Conservation (phyloP, 345 rosid genomes). For the Rhodomyrtus tomentosa region DNA sequence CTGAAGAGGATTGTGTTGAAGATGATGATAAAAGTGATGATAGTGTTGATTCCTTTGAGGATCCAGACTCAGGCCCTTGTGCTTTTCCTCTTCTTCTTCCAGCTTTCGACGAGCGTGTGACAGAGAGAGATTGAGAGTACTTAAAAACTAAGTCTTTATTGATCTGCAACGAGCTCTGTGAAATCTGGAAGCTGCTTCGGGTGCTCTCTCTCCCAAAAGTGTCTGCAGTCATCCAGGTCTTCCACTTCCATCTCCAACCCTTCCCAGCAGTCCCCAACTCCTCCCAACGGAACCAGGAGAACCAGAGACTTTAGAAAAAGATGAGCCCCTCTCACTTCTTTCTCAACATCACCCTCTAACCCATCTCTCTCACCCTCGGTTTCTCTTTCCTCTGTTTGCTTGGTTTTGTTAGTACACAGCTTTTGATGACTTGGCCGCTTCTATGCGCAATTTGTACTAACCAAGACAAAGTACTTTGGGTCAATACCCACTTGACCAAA, state of each 20-base stretch:
- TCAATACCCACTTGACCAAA: slow-evolving; percentile 7
- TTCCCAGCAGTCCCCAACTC: neutral
- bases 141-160: neutral
- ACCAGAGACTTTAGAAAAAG: neutral
- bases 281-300: neutral
- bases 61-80: slow-evolving; percentile 42
- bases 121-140: neutral
- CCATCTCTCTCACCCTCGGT: neutral
- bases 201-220: slow-evolving; percentile 27
- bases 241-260: slow-evolving; percentile 25
- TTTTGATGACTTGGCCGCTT: slow-evolving; percentile 15
- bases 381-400: neutral
- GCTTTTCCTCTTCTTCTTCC: slow-evolving; percentile 29
- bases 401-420: slow-evolving; percentile 3
- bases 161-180: slow-evolving; percentile 3
- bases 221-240: slow-evolving; percentile 32
- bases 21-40: neutral
- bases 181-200: slow-evolving; percentile 18
- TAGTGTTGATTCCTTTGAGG: slow-evolving; percentile 35
- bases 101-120: slow-evolving; percentile 26
- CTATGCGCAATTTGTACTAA: slow-evolving; percentile 1
- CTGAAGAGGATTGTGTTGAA: neutral
- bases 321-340: neutral
- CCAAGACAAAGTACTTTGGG: neutral
- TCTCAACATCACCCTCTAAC: neutral